phyloP scores from a whole-genome alignment of 257 asterid genomes.

The Rehmannia glutinosa region DNA sequence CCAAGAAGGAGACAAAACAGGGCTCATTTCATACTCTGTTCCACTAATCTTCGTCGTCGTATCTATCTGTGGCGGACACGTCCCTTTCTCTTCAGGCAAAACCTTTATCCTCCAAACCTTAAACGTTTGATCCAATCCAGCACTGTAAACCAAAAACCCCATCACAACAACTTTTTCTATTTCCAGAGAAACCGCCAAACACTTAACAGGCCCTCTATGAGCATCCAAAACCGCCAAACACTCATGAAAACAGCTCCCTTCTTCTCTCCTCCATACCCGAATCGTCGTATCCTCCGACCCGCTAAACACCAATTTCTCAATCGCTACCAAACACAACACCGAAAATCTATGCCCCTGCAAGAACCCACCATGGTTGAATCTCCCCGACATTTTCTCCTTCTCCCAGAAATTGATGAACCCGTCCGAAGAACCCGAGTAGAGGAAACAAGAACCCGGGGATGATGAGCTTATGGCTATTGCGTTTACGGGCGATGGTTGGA shows the following conservation, averaged over 20 bases:
- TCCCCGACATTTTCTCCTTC: slow-evolving; percentile 64
- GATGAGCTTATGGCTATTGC: slow-evolving; percentile 49
- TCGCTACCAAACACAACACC: slow-evolving; percentile 65
- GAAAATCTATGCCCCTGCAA: slow-evolving; percentile 77
- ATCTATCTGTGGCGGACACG: not conserved
- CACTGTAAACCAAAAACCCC: slow-evolving; percentile 75
- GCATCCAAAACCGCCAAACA: slow-evolving; percentile 86
- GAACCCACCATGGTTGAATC: slow-evolving; percentile 86
- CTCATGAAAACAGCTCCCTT: slow-evolving; percentile 84
- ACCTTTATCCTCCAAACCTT: slow-evolving; percentile 92
- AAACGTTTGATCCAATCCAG: slow-evolving; percentile 81
- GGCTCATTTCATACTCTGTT: slow-evolving; percentile 60
- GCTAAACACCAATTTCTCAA: slow-evolving; percentile 70
- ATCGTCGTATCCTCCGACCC: slow-evolving; percentile 93
- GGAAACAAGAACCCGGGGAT: slow-evolving; percentile 38
- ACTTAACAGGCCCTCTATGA: slow-evolving; percentile 80
- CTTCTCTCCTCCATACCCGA: slow-evolving; percentile 83
- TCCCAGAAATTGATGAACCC: slow-evolving; percentile 94
- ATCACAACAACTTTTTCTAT: slow-evolving; percentile 65
- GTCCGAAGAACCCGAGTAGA: slow-evolving; percentile 87
- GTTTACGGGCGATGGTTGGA: slow-evolving; percentile 76
- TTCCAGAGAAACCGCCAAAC: slow-evolving; percentile 71
- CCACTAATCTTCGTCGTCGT: not conserved
- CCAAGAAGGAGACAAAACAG: slow-evolving; percentile 94
- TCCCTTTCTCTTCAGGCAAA: slow-evolving; percentile 52